Evolutionary conservation across 768 basidiomycete species (phyloP).

Genomic region (Gyrodon lividus): DNA sequence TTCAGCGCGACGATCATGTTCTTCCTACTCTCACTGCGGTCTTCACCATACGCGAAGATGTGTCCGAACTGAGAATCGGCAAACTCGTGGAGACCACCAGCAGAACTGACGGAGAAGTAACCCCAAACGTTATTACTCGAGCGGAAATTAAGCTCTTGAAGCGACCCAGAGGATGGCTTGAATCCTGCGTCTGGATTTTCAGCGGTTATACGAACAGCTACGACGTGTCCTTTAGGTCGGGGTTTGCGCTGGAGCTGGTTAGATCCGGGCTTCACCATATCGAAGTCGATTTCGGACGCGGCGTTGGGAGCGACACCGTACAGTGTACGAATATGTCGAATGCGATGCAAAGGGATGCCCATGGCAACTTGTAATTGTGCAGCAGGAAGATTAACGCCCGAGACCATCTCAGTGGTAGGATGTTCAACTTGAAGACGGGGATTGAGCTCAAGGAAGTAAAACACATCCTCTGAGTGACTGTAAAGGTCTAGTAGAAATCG

Average conservation of each 20-base stretch:
- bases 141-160: slow-evolving; percentile 99
- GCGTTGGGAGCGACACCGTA: slow-evolving; percentile 93
- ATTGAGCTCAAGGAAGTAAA: slow-evolving; percentile 98
- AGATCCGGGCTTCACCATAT: slow-evolving; percentile 87
- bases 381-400: slow-evolving; percentile 95
- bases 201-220: slow-evolving; percentile 98
- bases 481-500: slow-evolving; percentile 70
- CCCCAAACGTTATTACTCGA: slow-evolving; percentile 99
- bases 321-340: slow-evolving; percentile 91
- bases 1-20: slow-evolving; percentile 99
- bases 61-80: slow-evolving; percentile 99
- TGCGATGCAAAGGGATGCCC: slow-evolving; percentile 95
- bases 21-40: slow-evolving; percentile 91
- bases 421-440: slow-evolving; percentile 99
- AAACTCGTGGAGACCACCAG: slow-evolving; percentile 97
- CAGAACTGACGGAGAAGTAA: slow-evolving; percentile 95
- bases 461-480: slow-evolving; percentile 88
- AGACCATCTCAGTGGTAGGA: slow-evolving; percentile 99
- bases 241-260: slow-evolving; percentile 91
- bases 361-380: slow-evolving; percentile 97
- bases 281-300: slow-evolving; percentile 93
- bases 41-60: slow-evolving; percentile 98
- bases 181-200: slow-evolving; percentile 99
- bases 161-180: slow-evolving; percentile 95
- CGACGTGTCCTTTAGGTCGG: slow-evolving; percentile 95